Conservation (phyloP, 495 filamentous ascomycete species). For the Pyrenula massariospora region DNA sequence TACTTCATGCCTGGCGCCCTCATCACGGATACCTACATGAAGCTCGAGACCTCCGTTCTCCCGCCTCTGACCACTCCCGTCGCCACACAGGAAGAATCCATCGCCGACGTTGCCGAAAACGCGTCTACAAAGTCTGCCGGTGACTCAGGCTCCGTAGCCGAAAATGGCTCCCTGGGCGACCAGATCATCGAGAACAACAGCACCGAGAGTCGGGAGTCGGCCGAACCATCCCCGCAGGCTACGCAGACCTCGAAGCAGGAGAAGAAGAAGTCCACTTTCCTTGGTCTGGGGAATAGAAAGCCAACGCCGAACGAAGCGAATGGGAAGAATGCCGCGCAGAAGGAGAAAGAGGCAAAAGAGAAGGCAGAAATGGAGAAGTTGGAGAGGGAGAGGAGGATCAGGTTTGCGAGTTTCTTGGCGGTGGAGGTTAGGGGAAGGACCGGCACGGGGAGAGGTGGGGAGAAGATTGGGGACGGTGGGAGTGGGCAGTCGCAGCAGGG, state of each 20-base stretch:
- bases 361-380: slow-evolving; percentile 7
- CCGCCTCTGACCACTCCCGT: slow-evolving; percentile 54
- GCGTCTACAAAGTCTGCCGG: slow-evolving; percentile 1
- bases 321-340: slow-evolving; percentile 5
- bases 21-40: slow-evolving; percentile 66
- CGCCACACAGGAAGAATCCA: slow-evolving; percentile 26
- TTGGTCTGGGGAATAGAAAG: slow-evolving; percentile 32
- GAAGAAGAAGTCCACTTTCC: slow-evolving; percentile 38
- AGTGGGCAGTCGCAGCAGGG: too few relatives aligned
- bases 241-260: slow-evolving; percentile 10
- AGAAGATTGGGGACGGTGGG: background rate
- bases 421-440: slow-evolving; percentile 63
- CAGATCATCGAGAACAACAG: slow-evolving; percentile 3
- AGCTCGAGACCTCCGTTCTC: slow-evolving; percentile 59
- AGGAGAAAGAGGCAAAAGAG: slow-evolving; percentile 1
- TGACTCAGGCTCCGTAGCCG: slow-evolving; percentile 25
- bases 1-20: slow-evolving; percentile 66
- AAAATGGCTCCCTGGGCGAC: slow-evolving; percentile 20
- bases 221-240: background rate
- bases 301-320: slow-evolving; percentile 8
- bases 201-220: slow-evolving; percentile 7
- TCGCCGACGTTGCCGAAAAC: slow-evolving; percentile 23
- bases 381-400: slow-evolving; percentile 37
- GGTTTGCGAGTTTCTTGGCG: slow-evolving; percentile 74
- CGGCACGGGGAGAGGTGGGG: too few relatives aligned